Evolutionary conservation across 371 early-diverging fungal genomes (phyloP).

Genomic region (Nematocida displodere): DNA sequence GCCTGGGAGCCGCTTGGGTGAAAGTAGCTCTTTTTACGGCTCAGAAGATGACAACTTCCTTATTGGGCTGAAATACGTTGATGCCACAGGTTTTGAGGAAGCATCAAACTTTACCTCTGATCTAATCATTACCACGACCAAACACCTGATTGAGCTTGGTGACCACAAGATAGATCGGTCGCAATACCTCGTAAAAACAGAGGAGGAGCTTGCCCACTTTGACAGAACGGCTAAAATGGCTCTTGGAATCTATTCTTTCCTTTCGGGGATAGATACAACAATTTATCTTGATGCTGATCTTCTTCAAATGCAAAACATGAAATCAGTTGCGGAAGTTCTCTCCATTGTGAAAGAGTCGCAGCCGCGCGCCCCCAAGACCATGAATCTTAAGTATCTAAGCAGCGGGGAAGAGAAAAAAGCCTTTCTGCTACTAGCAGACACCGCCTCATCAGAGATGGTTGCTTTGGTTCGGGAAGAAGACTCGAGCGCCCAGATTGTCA

Average conservation of each 20-base stretch:
- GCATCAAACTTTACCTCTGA: not conserved
- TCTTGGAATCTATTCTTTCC: constrained; percentile 35
- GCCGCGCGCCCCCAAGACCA: not conserved
- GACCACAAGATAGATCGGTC: constrained; percentile 26
- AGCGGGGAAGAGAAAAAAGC: constrained; percentile 43
- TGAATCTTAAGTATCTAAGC: constrained; percentile 46
- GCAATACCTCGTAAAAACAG: not conserved
- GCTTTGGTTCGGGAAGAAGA: not conserved
- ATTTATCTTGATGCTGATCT: constrained; percentile 31
- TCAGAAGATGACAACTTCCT: constrained; percentile 29
- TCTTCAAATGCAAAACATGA: constrained; percentile 26
- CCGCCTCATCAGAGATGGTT: constrained; percentile 4
- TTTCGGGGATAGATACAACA: constrained; percentile 39
- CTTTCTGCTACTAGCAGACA: constrained; percentile 1
- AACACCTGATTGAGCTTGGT: constrained; percentile 12
- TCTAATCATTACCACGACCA: constrained; percentile 31
- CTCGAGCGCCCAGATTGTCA: not conserved
- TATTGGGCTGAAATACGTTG: constrained; percentile 12
- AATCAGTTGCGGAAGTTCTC: not conserved
- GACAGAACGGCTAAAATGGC: constrained; percentile 12
- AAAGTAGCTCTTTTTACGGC: constrained; percentile 8
- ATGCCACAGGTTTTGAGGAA: constrained; percentile 8
- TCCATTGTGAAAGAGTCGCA: constrained; percentile 19
- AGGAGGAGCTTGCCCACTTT: constrained; percentile 27
- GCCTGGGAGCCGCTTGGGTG: not conserved